Evolutionary conservation across 78 protist species (phyloP), one percentile per base, ranked within the genome.

Genomic region (Dictyostelium intermedium): DNA sequence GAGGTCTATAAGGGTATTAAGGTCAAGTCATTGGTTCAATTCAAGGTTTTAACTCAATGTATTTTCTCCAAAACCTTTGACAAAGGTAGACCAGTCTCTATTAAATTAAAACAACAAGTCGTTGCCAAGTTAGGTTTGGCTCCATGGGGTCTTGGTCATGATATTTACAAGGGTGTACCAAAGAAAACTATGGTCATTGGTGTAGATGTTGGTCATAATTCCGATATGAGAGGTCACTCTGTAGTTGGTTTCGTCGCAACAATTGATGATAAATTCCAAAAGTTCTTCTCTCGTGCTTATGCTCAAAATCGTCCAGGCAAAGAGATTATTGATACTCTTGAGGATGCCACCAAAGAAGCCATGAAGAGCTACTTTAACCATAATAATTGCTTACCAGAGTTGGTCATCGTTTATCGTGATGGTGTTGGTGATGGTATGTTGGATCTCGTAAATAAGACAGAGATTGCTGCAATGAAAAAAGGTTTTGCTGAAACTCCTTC

Each of bases 391-490:
- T 35, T 80, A 1, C 95, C 95, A 5, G 35, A 61, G 32, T 3
- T 47, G 27, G 61, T 91, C 0, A 73, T 91, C 10, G 72, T 91
- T 73, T 91, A 82, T 50, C 10, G 95, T 11, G 95, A 91, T 45
- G 89, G 95, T 63, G 95, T 91, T 3, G 95, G 95, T 63, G 95
- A 91, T 76, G 95, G 95, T 45, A 77, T 80, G 95, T 47, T 84
- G 8, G 80, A 60, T 20, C n/a, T 37, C 20, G 82, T 91, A 1
- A 69, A 39, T 30, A 77, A 69, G 20, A 27, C 23, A 27, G 95
- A 91, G n/a, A 50, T 91, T 11, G 27, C 45, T 1, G 35, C 86
- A 5, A 56, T 91, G 14, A 13, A 30, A 13, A 53, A 53, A 20
- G 86, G 86, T 14, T 34, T 91, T 79, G 70, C 41, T 16, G 43